Evolutionary conservation across 805 yeast genomes (phyloP), one percentile per base, ranked within the genome.

Genomic region (Candida germanica): DNA sequence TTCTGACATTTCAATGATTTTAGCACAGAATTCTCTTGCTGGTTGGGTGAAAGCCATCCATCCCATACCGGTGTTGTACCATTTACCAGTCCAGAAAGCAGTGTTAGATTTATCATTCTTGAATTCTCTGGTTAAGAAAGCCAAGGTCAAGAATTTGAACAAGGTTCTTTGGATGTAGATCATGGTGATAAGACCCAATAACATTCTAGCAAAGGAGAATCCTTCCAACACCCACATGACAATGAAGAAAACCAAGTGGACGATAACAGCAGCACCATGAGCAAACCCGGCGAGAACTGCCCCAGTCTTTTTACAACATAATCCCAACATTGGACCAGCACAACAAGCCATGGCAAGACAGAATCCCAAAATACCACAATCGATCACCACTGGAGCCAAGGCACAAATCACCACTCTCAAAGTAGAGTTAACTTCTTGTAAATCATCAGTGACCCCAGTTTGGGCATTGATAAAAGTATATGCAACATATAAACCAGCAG

Each of bases 61-160:
- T 42, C 98, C 98, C 64, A 91, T 68, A 56, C 95, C 93, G 42
- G 86, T 73, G 41, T 95, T 93, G 63, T 89, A 88, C 99, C 99
- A 93, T 67, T 88, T 89, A 75, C 99, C 99, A 40, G 96, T 86
- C 99, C 99, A 93, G 94, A 95, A 93, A 19, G 98, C 98, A 51
- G 95, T 84, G 71, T 93, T 93, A 24, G 98, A 73, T 58, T 82
- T 87, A 66, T 91, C 97, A 53, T 85, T 86, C 80, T 87, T 87
- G 74, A 88, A 88, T 70, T 93, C 99, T 73, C 98, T 81, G 35
- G 97, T 87, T 58, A 94, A 72, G 64, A 81, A 69, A 48, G 79
- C 64, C 35, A 83, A 69, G 8, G 95, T 86, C 73, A 93, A 71
- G 52, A 83, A 59, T 73, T 88, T 88, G 77, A 91, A 85, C 49